A percentile compares a stretch with the other conserved stretches of the same genome.
phyloP scores from a whole-genome alignment of 768 basidiomycete genomes.

The Termitomyces sp. region DNA sequence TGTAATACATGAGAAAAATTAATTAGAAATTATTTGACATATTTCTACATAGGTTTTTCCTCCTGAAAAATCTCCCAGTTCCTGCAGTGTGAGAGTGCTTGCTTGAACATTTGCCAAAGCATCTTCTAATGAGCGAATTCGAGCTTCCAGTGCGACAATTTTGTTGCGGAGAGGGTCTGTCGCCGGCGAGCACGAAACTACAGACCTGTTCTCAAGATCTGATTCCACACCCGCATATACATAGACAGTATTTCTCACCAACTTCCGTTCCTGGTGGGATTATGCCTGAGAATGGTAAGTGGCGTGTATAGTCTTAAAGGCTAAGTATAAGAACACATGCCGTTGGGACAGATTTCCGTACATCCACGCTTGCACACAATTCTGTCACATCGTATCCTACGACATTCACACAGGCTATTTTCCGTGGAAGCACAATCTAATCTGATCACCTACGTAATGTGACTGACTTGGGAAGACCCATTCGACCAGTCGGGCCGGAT shows the following conservation, averaged over 20 bases:
- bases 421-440: conserved; percentile 16
- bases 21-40: no score
- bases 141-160: conserved; percentile 37
- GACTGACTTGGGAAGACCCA: no score
- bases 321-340: conserved; percentile 20
- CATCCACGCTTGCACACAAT: conserved; percentile 45
- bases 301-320: background rate
- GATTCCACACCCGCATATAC: background rate
- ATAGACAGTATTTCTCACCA: conserved; percentile 26
- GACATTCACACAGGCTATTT: conserved; percentile 39
- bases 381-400: conserved; percentile 33
- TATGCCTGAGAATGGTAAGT: conserved; percentile 28
- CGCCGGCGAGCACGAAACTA: conserved; percentile 47
- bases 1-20: no score
- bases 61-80: no score
- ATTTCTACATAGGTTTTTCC: no score
- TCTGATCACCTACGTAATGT: no score
- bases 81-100: no score
- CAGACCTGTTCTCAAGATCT: background rate
- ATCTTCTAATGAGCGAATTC: conserved; percentile 50
- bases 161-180: conserved; percentile 48
- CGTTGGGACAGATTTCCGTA: conserved; percentile 45
- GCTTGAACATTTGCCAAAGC: conserved; percentile 43
- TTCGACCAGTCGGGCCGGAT: no score
- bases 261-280: conserved; percentile 51